phyloP scores from a whole-genome alignment of 495 filamentous ascomycete genomes.

The Aspergillus steynii region DNA sequence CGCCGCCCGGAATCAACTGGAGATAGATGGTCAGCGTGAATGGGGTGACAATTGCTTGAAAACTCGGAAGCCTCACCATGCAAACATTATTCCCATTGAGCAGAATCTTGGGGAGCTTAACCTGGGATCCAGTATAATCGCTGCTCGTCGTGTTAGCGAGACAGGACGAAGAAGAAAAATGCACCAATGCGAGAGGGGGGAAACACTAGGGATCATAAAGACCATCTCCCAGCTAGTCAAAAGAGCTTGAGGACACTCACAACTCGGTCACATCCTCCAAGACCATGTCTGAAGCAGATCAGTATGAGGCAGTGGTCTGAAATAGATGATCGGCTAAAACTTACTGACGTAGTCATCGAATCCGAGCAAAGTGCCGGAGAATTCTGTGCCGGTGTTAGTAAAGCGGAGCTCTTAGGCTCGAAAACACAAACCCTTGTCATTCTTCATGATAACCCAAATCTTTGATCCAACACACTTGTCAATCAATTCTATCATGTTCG shows the following conservation, averaged over 20 bases:
- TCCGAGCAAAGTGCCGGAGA: conserved; percentile 87
- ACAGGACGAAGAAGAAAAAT: not conserved
- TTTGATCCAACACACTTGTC: conserved; percentile 97
- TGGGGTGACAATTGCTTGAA: not conserved
- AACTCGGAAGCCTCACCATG: conserved; percentile 69
- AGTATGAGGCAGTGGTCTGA: conserved; percentile 2
- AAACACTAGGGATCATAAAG: no score
- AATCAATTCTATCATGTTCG: conserved; percentile 72
- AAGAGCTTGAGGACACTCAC: conserved; percentile 53
- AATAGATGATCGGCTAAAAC: conserved; percentile 41
- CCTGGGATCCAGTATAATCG: conserved; percentile 83
- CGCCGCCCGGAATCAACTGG: conserved; percentile 85
- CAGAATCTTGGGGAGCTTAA: conserved; percentile 87
- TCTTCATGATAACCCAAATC: conserved; percentile 99
- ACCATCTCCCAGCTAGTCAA: no score
- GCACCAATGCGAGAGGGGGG: no score
- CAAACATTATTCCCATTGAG: conserved; percentile 99
- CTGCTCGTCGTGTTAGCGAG: conserved; percentile 43
- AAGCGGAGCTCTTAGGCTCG: not conserved
- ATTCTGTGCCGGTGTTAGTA: conserved; percentile 61
- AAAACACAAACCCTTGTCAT: conserved; percentile 75
- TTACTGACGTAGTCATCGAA: conserved; percentile 99
- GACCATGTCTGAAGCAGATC: conserved; percentile 78
- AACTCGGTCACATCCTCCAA: conserved; percentile 96
- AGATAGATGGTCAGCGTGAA: conserved; percentile 13